A percentile compares a stretch with the other conserved stretches of the same genome.
phyloP scores from a whole-genome alignment of 192 early-diverging fungal genomes.

The Gryganskiella cystojenkinii region DNA sequence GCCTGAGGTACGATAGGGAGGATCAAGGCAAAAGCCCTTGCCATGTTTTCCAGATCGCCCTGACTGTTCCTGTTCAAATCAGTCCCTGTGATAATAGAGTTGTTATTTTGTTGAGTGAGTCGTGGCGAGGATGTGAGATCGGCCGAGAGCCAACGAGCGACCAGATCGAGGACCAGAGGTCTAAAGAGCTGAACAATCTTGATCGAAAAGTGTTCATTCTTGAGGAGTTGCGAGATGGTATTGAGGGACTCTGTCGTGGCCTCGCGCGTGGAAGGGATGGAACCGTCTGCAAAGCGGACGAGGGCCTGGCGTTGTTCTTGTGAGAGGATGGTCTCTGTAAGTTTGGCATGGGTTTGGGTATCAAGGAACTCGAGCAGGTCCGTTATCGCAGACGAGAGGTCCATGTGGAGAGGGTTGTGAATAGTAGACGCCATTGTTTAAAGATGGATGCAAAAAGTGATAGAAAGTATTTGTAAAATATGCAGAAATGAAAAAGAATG shows the following conservation, averaged over 20 bases:
- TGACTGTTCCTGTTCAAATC: conserved; percentile 11
- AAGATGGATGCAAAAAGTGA: conserved; percentile 2
- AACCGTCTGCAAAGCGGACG: conserved; percentile 15
- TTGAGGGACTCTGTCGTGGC: conserved; percentile 28
- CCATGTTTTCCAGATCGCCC: conserved; percentile 47
- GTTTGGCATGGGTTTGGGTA: conserved; percentile 24
- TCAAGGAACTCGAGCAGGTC: conserved; percentile 48
- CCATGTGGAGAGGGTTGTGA: conserved; percentile 51
- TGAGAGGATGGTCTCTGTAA: conserved; percentile 4
- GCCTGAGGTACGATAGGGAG: conserved; percentile 79
- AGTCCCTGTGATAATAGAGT: conserved; percentile 11
- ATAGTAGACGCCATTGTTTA: conserved; percentile 29
- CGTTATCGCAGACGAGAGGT: conserved; percentile 39
- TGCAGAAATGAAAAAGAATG: conserved; percentile 1
- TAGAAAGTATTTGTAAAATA: not conserved
- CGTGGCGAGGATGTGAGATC: conserved; percentile 32
- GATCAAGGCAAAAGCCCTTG: conserved; percentile 68
- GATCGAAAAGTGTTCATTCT: conserved; percentile 30
- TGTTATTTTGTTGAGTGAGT: no score
- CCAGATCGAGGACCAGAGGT: conserved; percentile 84
- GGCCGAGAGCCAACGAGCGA: conserved; percentile 76
- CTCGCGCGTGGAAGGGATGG: conserved; percentile 3
- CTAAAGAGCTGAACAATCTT: conserved; percentile 67
- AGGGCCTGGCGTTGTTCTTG: conserved; percentile 27
- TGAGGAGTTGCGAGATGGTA: conserved; percentile 37